A percentile compares a stretch with the other conserved stretches of the same genome.
These are phyloP conservation scores for Gonium pectorale DNA, from an alignment of 139 green algal species.

Conservation along the genomic window DNA sequence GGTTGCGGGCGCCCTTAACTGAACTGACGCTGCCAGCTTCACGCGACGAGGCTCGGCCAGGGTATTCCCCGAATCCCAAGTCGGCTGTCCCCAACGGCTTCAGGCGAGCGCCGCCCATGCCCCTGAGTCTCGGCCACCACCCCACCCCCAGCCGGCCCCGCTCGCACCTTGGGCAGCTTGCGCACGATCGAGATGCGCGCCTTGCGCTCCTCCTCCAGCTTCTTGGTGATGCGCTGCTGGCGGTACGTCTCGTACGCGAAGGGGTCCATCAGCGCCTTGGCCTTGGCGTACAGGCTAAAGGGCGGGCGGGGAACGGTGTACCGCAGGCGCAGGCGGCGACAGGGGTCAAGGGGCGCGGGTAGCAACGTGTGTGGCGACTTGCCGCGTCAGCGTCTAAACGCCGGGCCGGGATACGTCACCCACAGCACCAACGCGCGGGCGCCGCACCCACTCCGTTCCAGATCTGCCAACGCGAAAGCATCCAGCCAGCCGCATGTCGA, in stretches of 20 bases:
- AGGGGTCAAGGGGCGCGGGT: background rate
- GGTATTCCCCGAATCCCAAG: too few species aligned
- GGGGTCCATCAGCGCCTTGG: conserved; percentile 75
- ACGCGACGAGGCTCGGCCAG: too few species aligned
- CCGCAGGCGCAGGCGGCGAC: background rate
- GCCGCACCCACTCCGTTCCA: too few species aligned
- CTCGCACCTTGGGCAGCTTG: conserved; percentile 85
- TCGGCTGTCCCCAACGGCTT: too few species aligned
- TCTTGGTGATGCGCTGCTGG: conserved; percentile 82
- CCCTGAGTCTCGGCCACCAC: background rate
- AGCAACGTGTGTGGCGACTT: too few species aligned
- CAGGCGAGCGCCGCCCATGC: background rate
- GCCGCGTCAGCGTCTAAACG: too few species aligned
- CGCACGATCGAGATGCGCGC: conserved; percentile 82
- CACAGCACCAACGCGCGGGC: too few species aligned
- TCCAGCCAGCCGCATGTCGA: too few species aligned
- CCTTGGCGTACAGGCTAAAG: conserved; percentile 50
- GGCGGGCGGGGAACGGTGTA: background rate
- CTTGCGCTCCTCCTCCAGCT: conserved; percentile 90
- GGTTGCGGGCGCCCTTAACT: too few species aligned
- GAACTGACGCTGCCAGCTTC: too few species aligned
- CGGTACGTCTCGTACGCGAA: conserved; percentile 94
- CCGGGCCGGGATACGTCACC: too few species aligned
- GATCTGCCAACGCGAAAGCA: too few species aligned
- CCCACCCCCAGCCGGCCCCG: background rate